A percentile compares a stretch with the other conserved stretches of the same genome.
phyloP scores from a whole-genome alignment of 179 eudicot genomes.

The Silene coronaria region DNA sequence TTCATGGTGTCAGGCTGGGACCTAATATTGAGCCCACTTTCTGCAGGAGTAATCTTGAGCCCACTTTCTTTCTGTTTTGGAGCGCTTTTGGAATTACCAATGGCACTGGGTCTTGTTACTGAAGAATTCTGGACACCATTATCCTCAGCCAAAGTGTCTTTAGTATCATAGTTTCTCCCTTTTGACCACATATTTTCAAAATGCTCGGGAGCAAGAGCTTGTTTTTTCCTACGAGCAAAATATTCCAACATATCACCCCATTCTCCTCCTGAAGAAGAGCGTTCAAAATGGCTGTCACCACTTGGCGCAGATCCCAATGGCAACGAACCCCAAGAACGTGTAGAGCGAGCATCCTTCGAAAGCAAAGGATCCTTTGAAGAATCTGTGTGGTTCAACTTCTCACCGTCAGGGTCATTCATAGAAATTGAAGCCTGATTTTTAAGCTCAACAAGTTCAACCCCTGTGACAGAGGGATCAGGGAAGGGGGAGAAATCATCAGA shows the following conservation, averaged over 20 bases:
- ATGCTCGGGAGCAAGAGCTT: slow-evolving; percentile 88
- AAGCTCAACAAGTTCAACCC: slow-evolving; percentile 80
- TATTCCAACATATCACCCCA: slow-evolving; percentile 77
- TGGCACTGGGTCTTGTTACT: slow-evolving; percentile 22
- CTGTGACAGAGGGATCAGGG: slow-evolving; percentile 75
- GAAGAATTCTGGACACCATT: slow-evolving; percentile 34
- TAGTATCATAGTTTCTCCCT: slow-evolving; percentile 62
- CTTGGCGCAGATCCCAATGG: slow-evolving; percentile 34
- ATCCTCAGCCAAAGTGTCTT: slow-evolving; percentile 32
- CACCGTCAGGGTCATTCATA: slow-evolving; percentile 29
- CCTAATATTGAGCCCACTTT: slow-evolving; percentile 26
- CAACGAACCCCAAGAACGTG: slow-evolving; percentile 66
- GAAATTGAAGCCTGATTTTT: slow-evolving; percentile 42
- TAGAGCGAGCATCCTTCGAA: slow-evolving; percentile 58
- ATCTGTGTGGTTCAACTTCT: slow-evolving; percentile 32
- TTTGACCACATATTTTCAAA: slow-evolving; percentile 95
- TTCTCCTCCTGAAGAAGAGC: slow-evolving; percentile 60
- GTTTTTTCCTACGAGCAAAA: slow-evolving; percentile 62
- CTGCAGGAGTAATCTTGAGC: slow-evolving; percentile 23
- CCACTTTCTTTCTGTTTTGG: slow-evolving; percentile 35
- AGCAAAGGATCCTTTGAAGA: slow-evolving; percentile 80
- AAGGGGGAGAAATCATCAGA: slow-evolving; percentile 54
- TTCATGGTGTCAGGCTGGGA: slow-evolving; percentile 26
- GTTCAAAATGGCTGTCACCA: slow-evolving; percentile 38
- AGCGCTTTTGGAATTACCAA: slow-evolving; percentile 28